Base-by-base conservation (phyloP, 108 stramenopile species). In the Nannochloropsis oceanica region DNA sequence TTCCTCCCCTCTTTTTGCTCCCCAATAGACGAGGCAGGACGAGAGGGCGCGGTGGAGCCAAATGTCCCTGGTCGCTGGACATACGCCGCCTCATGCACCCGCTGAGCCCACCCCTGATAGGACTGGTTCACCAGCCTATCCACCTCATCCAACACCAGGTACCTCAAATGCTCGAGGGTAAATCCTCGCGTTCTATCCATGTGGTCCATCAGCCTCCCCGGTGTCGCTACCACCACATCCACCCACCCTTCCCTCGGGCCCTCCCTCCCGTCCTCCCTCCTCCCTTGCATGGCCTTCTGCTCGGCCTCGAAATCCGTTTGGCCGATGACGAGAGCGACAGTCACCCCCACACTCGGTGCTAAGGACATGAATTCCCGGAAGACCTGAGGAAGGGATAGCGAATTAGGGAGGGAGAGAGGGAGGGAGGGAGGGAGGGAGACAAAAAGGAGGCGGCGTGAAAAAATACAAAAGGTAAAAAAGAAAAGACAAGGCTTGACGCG, bases 181-280 rank as follows among this genome's bases (percentile, higher is more conserved):
- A 98, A 96, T 14, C 97, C 97, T 5, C 95, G 95, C 27, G 95
- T 97, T 79, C 91, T 87, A 86, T 95, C 95, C 73, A 97, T 87
- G 90, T 96, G 96, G 88, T 97, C 96, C 42, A 97, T 88, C 83
- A 97, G 89, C 27, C 96, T 90, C 12, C 97, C 97, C 22, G 97
- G 97, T 44, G 97, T 98, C 11, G 94, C 93, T n/a, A 98, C 94
- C 44, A 98, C 90, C 44, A 97, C 93, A 88, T 98, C 97, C 24
- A 96, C 93, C 34, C 34, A 34, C 34, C 34, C 34, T 11, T 84
- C 80, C 79, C 26, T 81, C 14, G 42, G 3, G 73, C 81, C 85
- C 50, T 80, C 85, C n/a, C 0, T 20, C 91, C 94, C 82, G 90
- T 90, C 42, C 88, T 59, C 13, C 90, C 91, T 43, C 82, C 91